These are phyloP conservation scores for Tulasnella sp. DNA, from an alignment of 768 basidiomycete genomes.

Conservation along the genomic window DNA sequence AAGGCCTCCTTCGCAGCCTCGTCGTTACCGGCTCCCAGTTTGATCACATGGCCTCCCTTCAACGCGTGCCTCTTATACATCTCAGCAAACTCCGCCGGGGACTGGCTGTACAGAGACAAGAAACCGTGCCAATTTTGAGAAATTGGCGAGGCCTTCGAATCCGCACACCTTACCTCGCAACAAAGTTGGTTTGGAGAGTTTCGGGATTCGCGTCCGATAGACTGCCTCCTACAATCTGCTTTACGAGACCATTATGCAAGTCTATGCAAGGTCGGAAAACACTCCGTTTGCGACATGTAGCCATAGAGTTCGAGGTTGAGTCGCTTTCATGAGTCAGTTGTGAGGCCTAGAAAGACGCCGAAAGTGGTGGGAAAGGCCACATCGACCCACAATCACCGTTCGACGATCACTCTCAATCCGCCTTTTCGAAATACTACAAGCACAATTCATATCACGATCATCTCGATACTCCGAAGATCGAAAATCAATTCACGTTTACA, in stretches of 20 bases:
- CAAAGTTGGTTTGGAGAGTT: slow-evolving; percentile 75
- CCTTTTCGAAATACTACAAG: too few species aligned
- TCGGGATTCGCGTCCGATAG: slow-evolving; percentile 57
- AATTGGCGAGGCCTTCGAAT: not conserved
- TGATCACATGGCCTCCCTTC: slow-evolving; percentile 89
- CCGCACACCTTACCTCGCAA: slow-evolving; percentile 53
- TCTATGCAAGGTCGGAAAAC: slow-evolving; percentile 92
- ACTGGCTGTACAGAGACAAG: slow-evolving; percentile 21
- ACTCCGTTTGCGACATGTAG: slow-evolving; percentile 25
- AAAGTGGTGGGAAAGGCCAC: too few species aligned
- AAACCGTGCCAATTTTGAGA: too few species aligned
- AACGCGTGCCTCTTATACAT: slow-evolving; percentile 64
- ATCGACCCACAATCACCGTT: too few species aligned
- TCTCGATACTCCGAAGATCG: too few species aligned
- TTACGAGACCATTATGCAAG: slow-evolving; percentile 89
- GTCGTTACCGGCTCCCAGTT: slow-evolving; percentile 85
- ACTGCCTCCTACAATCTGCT: slow-evolving; percentile 96
- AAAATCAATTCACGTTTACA: too few species aligned
- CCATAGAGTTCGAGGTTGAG: not conserved
- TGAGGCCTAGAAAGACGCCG: too few species aligned
- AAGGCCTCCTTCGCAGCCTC: slow-evolving; percentile 79
- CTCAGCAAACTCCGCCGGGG: slow-evolving; percentile 66
- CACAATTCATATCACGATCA: too few species aligned
- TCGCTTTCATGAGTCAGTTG: too few species aligned
- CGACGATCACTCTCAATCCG: too few species aligned